Base-by-base conservation (phyloP, 2,329 filamentous ascomycete species). In the Shiraia bambusicola region DNA sequence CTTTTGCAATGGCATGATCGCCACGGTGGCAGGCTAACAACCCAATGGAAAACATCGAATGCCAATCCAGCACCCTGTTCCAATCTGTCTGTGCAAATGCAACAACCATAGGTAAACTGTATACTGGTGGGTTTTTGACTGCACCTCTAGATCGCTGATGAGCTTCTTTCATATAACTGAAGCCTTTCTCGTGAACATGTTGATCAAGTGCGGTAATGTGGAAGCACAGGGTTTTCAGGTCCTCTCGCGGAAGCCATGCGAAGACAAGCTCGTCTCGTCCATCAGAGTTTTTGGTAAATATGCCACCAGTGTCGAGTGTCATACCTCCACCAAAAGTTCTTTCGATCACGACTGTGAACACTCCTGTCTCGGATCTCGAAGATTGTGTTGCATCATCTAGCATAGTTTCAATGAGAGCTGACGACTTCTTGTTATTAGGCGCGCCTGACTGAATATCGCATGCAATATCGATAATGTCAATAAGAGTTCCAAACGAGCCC, bases 1-100 rank as follows among this genome's bases (percentile, higher is more conserved):
- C 42, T 24, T 58, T 43, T 12, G 53, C 59, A 30, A 76, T 75
- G 9, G 76, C 69, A 83, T 86, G 91, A 47, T 88, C 81, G 29
- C 83, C 86, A 35, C 83, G 80, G 29, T 82, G 84, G 32, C 85
- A 87, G 1, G 82, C 77, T 40, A 86, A 76, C 36, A 93, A 78
- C 3, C 84, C 83, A 17, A 84, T 79, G 13, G 91, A 76, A n/a
- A 89, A 76, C 36, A 84, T 79, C 26, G 89, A 74, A 49, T 88
- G 86, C 61, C 81, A 83, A 45, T 82, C 79, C 6, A 88, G 74
- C 37, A 82, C 76, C 41, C 73, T 76, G 36, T 84, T 79, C 84
- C 85, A 89, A 46, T 79, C 75, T 8, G 79, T 75, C 33, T 83
- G 61, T 3, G 42, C 48, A 11, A 58, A 40, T 6, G 59, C 49